phyloP scores from a whole-genome alignment of 371 early-diverging fungal genomes.

The Haplosporangium sp. region DNA sequence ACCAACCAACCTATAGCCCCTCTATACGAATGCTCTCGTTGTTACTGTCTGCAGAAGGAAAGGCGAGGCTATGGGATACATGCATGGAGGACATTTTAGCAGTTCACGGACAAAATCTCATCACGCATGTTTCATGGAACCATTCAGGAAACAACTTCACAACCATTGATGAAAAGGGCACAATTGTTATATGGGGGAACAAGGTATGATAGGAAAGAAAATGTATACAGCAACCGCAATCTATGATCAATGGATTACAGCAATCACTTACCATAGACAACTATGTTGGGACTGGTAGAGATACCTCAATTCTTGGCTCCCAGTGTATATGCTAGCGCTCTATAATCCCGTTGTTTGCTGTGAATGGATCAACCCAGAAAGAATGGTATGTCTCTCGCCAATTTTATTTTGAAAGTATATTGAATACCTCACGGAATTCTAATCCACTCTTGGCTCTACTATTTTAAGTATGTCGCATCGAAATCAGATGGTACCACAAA shows the following conservation, averaged over 20 bases:
- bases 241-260: not conserved
- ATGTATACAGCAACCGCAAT: not conserved
- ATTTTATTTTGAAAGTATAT: not conserved
- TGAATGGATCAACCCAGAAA: slow-evolving; percentile 52
- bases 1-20: slow-evolving; percentile 21
- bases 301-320: slow-evolving; percentile 52
- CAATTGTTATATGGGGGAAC: slow-evolving; percentile 50
- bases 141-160: slow-evolving; percentile 48
- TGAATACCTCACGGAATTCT: too few species aligned
- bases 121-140: slow-evolving; percentile 47
- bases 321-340: slow-evolving; percentile 40
- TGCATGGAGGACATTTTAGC: slow-evolving; percentile 51
- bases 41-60: slow-evolving; percentile 32
- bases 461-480: slow-evolving; percentile 36
- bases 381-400: slow-evolving; percentile 32
- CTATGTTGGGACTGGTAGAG: slow-evolving; percentile 14
- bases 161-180: slow-evolving; percentile 52
- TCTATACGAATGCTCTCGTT: slow-evolving; percentile 46
- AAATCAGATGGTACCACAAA: slow-evolving; percentile 32
- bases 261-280: not conserved
- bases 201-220: slow-evolving; percentile 16
- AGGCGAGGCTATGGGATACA: slow-evolving; percentile 47
- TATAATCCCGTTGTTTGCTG: slow-evolving; percentile 52
- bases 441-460: too few species aligned
- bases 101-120: slow-evolving; percentile 45